Evolutionary conservation across 805 yeast genomes (phyloP).

Genomic region (Priceomyces fermenticarens): DNA sequence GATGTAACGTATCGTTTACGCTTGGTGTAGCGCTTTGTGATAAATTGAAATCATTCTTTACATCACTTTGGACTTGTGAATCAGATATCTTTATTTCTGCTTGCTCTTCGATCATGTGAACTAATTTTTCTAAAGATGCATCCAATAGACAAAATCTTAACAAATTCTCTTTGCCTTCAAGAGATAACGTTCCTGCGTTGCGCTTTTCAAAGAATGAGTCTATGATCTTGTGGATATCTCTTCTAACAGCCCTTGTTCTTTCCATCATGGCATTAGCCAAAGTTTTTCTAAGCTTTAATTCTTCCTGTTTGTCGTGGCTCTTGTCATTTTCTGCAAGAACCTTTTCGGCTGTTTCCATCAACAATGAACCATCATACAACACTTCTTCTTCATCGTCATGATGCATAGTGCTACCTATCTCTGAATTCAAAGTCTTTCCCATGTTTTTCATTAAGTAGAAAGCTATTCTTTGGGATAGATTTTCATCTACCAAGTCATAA

Average conservation of each 20-base stretch:
- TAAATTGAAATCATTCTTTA: neutral
- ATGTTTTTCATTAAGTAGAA: constrained; percentile 56
- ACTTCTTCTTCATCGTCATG: constrained; percentile 46
- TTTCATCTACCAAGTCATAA: constrained; percentile 50
- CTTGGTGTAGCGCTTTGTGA: neutral
- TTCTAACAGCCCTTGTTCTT: constrained; percentile 47
- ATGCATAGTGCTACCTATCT: constrained; percentile 8
- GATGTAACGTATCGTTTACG: constrained; percentile 38
- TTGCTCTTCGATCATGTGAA: constrained; percentile 48
- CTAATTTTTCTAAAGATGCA: constrained; percentile 51
- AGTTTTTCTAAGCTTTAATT: constrained; percentile 39
- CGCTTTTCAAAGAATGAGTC: constrained; percentile 47
- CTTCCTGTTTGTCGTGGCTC: constrained; percentile 33
- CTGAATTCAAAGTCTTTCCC: constrained; percentile 42
- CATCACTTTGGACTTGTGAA: neutral
- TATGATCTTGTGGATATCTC: constrained; percentile 50
- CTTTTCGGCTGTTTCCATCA: constrained; percentile 72
- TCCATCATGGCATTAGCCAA: constrained; percentile 51
- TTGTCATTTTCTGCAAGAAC: constrained; percentile 45
- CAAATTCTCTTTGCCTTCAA: constrained; percentile 55
- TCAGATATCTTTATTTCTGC: constrained; percentile 12
- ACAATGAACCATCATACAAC: constrained; percentile 70
- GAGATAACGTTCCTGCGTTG: constrained; percentile 43
- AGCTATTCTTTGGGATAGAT: constrained; percentile 51
- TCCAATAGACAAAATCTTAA: constrained; percentile 53